phyloP scores from a whole-genome alignment of 257 asterid genomes.

The Echium plantagineum region DNA sequence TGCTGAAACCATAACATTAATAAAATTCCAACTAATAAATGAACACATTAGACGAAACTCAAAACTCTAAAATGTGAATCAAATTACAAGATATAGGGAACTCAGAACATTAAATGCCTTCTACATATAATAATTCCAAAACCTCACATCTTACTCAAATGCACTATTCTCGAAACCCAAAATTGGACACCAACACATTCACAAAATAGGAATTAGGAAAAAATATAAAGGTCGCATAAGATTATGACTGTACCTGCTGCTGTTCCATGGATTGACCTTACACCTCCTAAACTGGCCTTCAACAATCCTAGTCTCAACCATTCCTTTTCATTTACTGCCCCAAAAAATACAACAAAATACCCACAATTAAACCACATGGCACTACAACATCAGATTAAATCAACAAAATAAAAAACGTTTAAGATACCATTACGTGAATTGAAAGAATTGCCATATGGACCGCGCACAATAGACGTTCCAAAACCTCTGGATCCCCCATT shows the following conservation, averaged over 20 bases:
- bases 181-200: background rate
- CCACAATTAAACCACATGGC: background rate
- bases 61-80: too few species aligned
- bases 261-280: conserved; percentile 60
- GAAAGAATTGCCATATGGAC: conserved; percentile 17
- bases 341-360: conserved; percentile 5
- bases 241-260: conserved; percentile 23
- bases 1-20: too few species aligned
- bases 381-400: background rate
- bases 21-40: too few species aligned
- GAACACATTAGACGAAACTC: too few species aligned
- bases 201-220: background rate
- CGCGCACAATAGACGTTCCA: conserved; percentile 26
- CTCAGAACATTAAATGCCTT: too few species aligned
- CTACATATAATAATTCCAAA: background rate
- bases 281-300: conserved; percentile 23
- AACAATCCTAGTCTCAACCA: conserved; percentile 30
- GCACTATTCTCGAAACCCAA: background rate
- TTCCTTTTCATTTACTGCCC: conserved; percentile 25
- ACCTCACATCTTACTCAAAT: background rate
- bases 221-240: background rate
- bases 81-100: too few species aligned
- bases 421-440: conserved; percentile 33
- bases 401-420: background rate
- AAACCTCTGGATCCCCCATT: conserved; percentile 39